These are phyloP conservation scores for Podospora australis DNA, from an alignment of 495 filamentous ascomycete genomes.

Conservation along the genomic window DNA sequence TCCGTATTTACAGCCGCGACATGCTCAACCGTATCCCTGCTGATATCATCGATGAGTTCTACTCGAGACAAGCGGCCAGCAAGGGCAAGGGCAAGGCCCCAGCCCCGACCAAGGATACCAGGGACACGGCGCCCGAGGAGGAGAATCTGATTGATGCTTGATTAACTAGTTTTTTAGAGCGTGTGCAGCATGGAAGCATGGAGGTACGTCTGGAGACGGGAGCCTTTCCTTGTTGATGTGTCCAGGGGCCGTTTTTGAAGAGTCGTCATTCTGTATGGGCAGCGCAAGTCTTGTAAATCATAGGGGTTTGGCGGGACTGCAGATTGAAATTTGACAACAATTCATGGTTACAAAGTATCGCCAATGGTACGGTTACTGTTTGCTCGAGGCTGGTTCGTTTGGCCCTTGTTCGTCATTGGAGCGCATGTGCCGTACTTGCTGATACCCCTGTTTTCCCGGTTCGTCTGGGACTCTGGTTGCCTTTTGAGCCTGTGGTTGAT, in stretches of 20 bases:
- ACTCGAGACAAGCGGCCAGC: constrained; percentile 61
- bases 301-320: constrained; percentile 12
- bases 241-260: constrained; percentile 1
- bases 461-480: too few species aligned
- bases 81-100: constrained; percentile 50
- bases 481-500: too few species aligned
- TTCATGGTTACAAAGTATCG: constrained; percentile 1
- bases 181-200: too few species aligned
- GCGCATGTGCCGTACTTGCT: too few species aligned
- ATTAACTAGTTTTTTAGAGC: constrained; percentile 15
- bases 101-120: constrained; percentile 51
- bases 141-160: constrained; percentile 65
- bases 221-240: constrained; percentile 3
- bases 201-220: too few species aligned
- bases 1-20: constrained; percentile 95
- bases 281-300: constrained; percentile 15
- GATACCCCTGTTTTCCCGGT: not conserved
- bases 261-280: constrained; percentile 15
- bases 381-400: not conserved
- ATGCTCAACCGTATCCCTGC: constrained; percentile 95
- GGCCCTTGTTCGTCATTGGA: constrained; percentile 8
- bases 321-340: constrained; percentile 23
- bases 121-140: constrained; percentile 47
- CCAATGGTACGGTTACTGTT: constrained; percentile 1
- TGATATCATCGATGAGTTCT: constrained; percentile 89